Base-by-base conservation (phyloP, 192 early-diverging fungal species). In the Backusella morwellensis region DNA sequence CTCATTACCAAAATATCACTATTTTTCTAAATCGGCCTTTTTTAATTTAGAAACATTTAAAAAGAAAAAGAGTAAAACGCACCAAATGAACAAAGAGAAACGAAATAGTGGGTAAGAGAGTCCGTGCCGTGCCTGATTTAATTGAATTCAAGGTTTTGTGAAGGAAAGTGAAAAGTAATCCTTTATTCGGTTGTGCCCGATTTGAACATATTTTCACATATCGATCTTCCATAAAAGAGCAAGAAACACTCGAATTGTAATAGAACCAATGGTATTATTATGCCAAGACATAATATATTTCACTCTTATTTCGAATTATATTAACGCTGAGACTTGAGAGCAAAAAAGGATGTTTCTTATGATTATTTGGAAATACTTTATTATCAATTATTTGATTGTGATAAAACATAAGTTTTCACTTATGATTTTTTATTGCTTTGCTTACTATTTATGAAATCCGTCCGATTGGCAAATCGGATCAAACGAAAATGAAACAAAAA, bases 211-310 rank as follows among this genome's bases (percentile, higher is more conserved):
- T 63, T 56, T 23, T 0, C 0, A 3, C 26, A 56, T n/a, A 56
- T 26, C 8, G 7, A 56, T 56, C 1, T 56, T 56, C 54, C n/a
- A 56, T 56, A 56, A 56, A 56, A 56, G 54, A 56, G 21, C n/a
- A 56, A 56, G 54, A 23, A 56, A 21, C 54, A 56, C 54, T 63
- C 26, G 56, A 63, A 50, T 29, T 29, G 23, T 29, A 12, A 29
- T 29, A 63, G 47, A 63, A 63, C 56, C 23, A 56, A 63, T 63
- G 56, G 56, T 63, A 29, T 63, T 63, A 26, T 29, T 63, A 63
- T 63, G 56, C 56, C 56, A 63, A 63, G 56, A 63, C 9, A 63
- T 63, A 50, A 50, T 50, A 50, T 50, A 50, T 50, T 50, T n/a
- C 19, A 50, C 19, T 50, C 19, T 50, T 50, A 50, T 50, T 50